Evolutionary conservation across 192 early-diverging fungal species (phyloP).

Genomic region (Coemansia sp.): DNA sequence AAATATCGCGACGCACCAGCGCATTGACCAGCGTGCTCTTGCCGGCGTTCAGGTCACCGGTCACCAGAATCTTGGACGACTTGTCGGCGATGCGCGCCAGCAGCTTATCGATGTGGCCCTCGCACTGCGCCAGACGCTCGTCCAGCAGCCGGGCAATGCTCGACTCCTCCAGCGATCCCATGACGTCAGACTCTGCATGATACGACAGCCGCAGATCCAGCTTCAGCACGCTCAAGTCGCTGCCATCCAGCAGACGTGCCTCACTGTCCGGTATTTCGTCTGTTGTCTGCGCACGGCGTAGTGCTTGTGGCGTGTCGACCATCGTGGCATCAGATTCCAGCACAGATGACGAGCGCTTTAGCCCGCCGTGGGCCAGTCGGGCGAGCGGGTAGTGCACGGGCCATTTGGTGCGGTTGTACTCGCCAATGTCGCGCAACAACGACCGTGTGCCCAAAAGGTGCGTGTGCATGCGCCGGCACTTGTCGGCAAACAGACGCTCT

Average conservation of each 20-base stretch:
- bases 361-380: conserved; percentile 22
- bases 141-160: conserved; percentile 72
- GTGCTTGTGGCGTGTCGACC: conserved; percentile 9
- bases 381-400: conserved; percentile 67
- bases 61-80: conserved; percentile 91
- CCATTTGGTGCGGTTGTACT: conserved; percentile 66
- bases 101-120: conserved; percentile 79
- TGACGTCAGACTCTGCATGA: conserved; percentile 59
- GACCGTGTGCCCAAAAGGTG: conserved; percentile 65
- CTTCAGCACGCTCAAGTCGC: conserved; percentile 59
- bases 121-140: conserved; percentile 66
- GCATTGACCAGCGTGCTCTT: conserved; percentile 98
- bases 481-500: conserved; percentile 74
- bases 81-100: conserved; percentile 84
- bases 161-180: conserved; percentile 66
- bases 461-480: conserved; percentile 66
- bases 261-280: conserved; percentile 20
- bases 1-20: conserved; percentile 81
- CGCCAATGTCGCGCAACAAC: conserved; percentile 68
- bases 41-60: conserved; percentile 97
- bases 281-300: conserved; percentile 37
- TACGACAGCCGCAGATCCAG: conserved; percentile 70
- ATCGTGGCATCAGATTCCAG: conserved; percentile 22
- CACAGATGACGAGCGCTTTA: conserved; percentile 41
- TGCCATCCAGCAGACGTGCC: conserved; percentile 25